Base-by-base conservation (phyloP, 306 rosid species). In the Prunus armeniaca region DNA sequence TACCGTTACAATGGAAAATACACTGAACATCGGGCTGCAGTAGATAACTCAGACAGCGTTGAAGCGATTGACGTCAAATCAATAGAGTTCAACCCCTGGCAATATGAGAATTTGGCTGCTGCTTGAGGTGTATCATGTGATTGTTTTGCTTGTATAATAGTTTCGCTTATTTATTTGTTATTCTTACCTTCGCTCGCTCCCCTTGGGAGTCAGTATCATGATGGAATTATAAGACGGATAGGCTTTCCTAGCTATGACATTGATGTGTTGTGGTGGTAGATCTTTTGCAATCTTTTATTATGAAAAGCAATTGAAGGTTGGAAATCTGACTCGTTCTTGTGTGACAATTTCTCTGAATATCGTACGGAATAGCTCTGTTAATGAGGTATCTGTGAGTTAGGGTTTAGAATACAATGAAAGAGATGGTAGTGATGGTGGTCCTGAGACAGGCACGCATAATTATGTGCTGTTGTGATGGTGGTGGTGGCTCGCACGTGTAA, bases 11-110 rank as follows among this genome's bases (percentile, higher is more conserved):
- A 89, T 20, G 91, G 97, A 22, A 91, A 89, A 76, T 91, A 91
- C 57, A 43, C 87, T 0, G 67, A 82, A 8, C 91, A 91, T 70
- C 90, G 93, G 3, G 88, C 82, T 10, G 89, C 86, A 1, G 11
- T 86, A 12, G 90, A 89, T 54, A 77, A 81, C 79, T 89, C 92
- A 15, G 83, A 52, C 54, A 63, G 67, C 65, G 65, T 74, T 24
- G 82, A 88, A 67, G 88, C 75, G 9, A 64, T 84, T 13, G 85
- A 84, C 14, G 64, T 69, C 63, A 83, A 67, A 83, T 75, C 83
- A 20, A 60, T 83, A 18, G 90, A 89, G 79, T 91, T 91, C 86
- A 86, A 86, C 82, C 97, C 97, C 46, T 91, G 97, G 95, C 97
- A 91, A 46, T 89, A 77, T 41, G 88, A 81, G 73, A 82, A 82